These are phyloP conservation scores for Withania somnifera DNA, from an alignment of 305 asterid genomes.

Conservation along the genomic window DNA sequence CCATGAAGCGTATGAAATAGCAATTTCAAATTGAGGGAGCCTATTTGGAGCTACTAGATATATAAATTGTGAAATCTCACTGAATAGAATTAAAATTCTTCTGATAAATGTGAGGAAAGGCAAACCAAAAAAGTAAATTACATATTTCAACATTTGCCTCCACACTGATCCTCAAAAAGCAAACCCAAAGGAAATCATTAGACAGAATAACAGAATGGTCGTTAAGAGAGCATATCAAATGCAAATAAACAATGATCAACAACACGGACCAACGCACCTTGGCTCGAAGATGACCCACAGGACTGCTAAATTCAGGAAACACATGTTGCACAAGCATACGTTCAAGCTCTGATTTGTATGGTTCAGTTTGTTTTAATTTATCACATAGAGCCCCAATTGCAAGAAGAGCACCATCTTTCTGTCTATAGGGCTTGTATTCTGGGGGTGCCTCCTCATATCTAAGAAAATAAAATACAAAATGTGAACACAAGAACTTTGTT, in stretches of 20 bases:
- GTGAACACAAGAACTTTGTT: background rate
- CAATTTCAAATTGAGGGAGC: background rate
- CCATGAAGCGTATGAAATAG: background rate
- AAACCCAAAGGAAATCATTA: background rate
- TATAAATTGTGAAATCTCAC: background rate
- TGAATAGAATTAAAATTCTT: background rate
- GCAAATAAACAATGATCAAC: background rate
- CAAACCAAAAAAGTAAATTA: background rate
- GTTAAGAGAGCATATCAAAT: conserved; percentile 2
- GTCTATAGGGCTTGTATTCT: conserved; percentile 70
- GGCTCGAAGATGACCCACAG: conserved; percentile 94
- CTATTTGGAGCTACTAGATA: background rate
- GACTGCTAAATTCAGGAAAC: conserved; percentile 89
- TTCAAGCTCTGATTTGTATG: conserved; percentile 92
- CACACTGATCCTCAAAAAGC: background rate
- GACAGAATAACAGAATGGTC: background rate
- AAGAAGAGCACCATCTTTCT: conserved; percentile 98
- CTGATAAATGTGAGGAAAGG: background rate
- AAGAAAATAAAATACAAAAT: conserved; percentile 6
- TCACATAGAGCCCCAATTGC: conserved; percentile 96
- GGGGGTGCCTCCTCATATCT: conserved; percentile 72
- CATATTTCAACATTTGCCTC: background rate
- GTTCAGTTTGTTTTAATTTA: conserved; percentile 84
- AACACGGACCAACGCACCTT: conserved; percentile 28
- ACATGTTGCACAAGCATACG: conserved; percentile 93